Evolutionary conservation across 139 green algal species (phyloP).

Genomic region (Chlorella sp.): DNA sequence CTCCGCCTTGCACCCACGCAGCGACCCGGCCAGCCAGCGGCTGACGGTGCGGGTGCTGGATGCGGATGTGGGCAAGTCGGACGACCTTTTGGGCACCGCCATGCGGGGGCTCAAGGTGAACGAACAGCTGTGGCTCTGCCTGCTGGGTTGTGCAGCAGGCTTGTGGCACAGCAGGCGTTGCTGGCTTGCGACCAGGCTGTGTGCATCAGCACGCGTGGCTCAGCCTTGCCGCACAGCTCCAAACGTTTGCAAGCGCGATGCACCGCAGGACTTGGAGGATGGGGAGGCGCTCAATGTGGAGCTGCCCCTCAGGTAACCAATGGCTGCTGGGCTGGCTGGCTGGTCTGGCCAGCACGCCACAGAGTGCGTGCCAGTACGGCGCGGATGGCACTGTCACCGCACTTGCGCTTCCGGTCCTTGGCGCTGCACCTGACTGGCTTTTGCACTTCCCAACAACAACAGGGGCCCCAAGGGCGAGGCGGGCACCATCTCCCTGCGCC

Average conservation of each 20-base stretch:
- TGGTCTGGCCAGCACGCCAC: no score
- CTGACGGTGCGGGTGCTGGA: constrained; percentile 29
- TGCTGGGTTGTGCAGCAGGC: no score
- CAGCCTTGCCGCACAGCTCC: neutral
- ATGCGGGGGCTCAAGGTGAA: constrained; percentile 7
- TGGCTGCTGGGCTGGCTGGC: neutral
- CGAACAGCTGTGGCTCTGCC: neutral
- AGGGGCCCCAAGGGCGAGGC: constrained; percentile 8
- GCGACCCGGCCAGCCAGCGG: constrained; percentile 14
- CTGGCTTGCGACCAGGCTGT: neutral
- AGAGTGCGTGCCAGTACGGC: no score
- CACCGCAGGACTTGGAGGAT: constrained; percentile 4
- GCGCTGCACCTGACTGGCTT: no score
- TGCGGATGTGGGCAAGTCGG: constrained; percentile 11
- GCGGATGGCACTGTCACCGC: no score
- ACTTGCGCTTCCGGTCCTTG: no score
- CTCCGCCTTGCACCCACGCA: neutral
- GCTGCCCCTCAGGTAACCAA: constrained; percentile 22
- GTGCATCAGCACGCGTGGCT: neutral
- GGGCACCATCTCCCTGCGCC: neutral
- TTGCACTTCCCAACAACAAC: no score
- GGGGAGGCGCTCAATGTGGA: neutral
- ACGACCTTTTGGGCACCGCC: constrained; percentile 20
- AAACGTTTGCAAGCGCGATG: no score
- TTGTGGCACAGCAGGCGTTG: neutral